Evolutionary conservation across 2,329 filamentous ascomycete species (phyloP), one percentile per base, ranked within the genome.

Genomic region (Fusarium veterinarium): DNA sequence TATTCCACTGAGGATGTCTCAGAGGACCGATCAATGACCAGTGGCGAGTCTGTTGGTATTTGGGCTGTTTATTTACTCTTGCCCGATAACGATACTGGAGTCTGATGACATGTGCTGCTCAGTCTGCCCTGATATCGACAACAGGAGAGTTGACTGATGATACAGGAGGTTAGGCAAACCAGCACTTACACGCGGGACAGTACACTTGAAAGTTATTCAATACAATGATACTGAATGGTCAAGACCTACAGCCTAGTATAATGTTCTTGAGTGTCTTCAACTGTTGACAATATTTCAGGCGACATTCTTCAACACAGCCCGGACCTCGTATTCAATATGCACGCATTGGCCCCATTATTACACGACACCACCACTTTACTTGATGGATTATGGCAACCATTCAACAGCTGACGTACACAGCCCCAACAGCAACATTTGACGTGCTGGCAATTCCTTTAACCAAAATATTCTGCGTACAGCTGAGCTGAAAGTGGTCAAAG

Each of bases 271-370:
- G 11, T 30, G 35, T 35, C 12, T 10, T 31, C 16, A 44, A 23
- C 38, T 40, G 40, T 57, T 58, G 30, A n/a, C 23, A 28, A 17
- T 60, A 33, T 41, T 33, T 20, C 33, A 40, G 14, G 33, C 49
- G 10, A 9, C 19, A 53, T 53, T 64, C 41, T 49, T 64, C 31
- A 33, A 10, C n/a, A 37, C 30, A 25, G 28, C 59, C 38, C 6
- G 28, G 64, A 66, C 44, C 66, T 70, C 66, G 67, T 70, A 70
- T 70, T 56, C 37, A 23, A 41, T 42, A 51, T 59, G 57, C 49
- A 69, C 17, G 51, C 49, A 52, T 31, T 35, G 41, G 53, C 62
- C 46, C 46, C 28, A 41, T 53, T 44, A 38, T 35, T 42, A 40
- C 46, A 67, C 42, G 37, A 44, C 55, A 67, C 60, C 55, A 67